Evolutionary conservation across 2,329 filamentous ascomycete genomes (phyloP).

Genomic region (Ophiostoma fasciatum): DNA sequence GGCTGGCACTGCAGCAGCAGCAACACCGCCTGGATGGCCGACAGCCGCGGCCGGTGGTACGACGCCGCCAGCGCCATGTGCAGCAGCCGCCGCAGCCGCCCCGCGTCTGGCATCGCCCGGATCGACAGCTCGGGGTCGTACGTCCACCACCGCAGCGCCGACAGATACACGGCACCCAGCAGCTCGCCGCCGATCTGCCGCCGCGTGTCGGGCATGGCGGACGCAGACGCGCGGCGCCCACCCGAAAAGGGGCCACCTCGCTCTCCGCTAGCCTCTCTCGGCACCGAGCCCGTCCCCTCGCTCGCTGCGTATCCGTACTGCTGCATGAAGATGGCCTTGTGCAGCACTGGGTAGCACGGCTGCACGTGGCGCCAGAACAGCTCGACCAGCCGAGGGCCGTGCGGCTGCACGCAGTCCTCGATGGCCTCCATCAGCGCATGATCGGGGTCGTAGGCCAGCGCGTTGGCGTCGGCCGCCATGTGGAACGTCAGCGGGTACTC

Average conservation of each 20-base stretch:
- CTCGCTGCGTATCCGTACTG: slow-evolving; percentile 24
- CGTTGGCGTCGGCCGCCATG: slow-evolving; percentile 19
- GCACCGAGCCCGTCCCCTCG: too few relatives aligned
- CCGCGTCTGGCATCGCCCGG: slow-evolving; percentile 21
- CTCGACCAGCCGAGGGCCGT: slow-evolving; percentile 43
- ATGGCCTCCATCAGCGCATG: slow-evolving; percentile 26
- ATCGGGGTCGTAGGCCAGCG: slow-evolving; percentile 15
- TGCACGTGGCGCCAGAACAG: slow-evolving; percentile 46
- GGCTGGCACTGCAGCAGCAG: slow-evolving; percentile 24
- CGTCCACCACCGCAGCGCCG: slow-evolving; percentile 39
- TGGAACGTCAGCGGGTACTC: slow-evolving; percentile 21
- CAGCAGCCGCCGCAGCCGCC: slow-evolving; percentile 19
- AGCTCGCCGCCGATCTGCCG: slow-evolving; percentile 29
- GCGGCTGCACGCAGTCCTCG: slow-evolving; percentile 41
- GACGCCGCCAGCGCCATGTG: slow-evolving; percentile 19
- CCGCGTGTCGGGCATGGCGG: not conserved
- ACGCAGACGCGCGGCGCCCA: too few relatives aligned
- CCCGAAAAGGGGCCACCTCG: too few relatives aligned
- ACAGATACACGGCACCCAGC: slow-evolving; percentile 39
- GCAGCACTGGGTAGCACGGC: slow-evolving; percentile 31
- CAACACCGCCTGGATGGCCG: slow-evolving; percentile 27
- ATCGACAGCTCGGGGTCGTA: slow-evolving; percentile 31
- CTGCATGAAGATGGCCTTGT: slow-evolving; percentile 38
- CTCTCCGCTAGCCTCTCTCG: too few relatives aligned
- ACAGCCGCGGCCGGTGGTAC: slow-evolving; percentile 25